These are phyloP conservation scores for Aureobasidium sp. DNA, from an alignment of 2,329 filamentous ascomycete species.

Conservation along the genomic window DNA sequence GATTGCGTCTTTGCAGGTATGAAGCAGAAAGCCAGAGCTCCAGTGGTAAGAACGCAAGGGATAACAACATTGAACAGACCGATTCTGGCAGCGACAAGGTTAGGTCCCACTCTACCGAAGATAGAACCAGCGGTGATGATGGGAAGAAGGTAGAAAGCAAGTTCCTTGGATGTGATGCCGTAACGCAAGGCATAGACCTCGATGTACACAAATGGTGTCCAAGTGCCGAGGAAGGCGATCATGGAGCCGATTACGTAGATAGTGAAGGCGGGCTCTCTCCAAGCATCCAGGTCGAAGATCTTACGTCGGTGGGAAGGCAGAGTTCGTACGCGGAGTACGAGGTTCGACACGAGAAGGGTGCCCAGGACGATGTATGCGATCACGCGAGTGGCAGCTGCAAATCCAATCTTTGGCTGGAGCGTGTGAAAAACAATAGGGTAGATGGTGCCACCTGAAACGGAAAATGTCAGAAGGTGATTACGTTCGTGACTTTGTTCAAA, in stretches of 20 bases:
- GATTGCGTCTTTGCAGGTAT: slow-evolving; percentile 21
- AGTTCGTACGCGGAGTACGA: slow-evolving; percentile 16
- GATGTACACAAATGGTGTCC: slow-evolving; percentile 4
- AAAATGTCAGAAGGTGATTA: background rate
- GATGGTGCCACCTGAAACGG: slow-evolving; percentile 11
- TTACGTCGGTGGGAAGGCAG: background rate
- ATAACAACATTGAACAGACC: slow-evolving; percentile 49
- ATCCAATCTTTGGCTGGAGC: slow-evolving; percentile 20
- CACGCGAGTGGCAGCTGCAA: slow-evolving; percentile 23
- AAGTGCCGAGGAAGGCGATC: slow-evolving; percentile 6
- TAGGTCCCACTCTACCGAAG: slow-evolving; percentile 3
- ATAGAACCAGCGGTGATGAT: slow-evolving; percentile 4
- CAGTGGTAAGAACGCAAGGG: slow-evolving; percentile 29
- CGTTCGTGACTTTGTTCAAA: fast-evolving
- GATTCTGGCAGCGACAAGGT: slow-evolving; percentile 47
- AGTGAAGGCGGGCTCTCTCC: slow-evolving; percentile 7
- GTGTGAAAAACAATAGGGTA: slow-evolving; percentile 29
- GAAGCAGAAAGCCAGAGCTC: slow-evolving; percentile 26
- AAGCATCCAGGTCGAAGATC: background rate
- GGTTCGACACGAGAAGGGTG: slow-evolving; percentile 22
- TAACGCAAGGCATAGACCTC: background rate
- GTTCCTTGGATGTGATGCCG: background rate
- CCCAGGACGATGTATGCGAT: slow-evolving; percentile 26
- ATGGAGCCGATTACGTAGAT: slow-evolving; percentile 6
- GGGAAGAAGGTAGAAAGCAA: slow-evolving; percentile 6